Evolutionary conservation across 192 early-diverging fungal species (phyloP).

Genomic region (Spinellus fusiger): DNA sequence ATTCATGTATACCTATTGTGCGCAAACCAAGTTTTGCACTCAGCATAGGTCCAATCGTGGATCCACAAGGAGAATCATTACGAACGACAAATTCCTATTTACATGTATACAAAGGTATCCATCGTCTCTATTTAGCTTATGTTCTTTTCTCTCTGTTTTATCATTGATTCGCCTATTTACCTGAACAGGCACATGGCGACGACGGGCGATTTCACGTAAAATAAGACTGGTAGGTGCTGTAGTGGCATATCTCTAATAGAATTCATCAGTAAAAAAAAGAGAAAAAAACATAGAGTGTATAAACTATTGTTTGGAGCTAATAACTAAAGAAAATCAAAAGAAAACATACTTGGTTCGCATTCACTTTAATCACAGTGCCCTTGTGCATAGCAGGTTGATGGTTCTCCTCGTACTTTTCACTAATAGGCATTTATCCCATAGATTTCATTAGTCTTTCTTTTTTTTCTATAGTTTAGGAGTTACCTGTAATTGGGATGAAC

Average conservation of each 20-base stretch:
- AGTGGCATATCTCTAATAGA: conserved; percentile 61
- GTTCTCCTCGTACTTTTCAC: conserved; percentile 90
- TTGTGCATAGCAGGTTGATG: conserved; percentile 89
- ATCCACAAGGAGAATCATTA: conserved; percentile 93
- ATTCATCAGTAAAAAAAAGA: not conserved
- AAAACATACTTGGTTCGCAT: conserved; percentile 80
- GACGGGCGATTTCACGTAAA: conserved; percentile 71
- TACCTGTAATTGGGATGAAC: conserved; percentile 79
- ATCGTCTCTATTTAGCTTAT: not conserved
- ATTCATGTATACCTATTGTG: conserved; percentile 68
- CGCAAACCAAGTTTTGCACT: conserved; percentile 91
- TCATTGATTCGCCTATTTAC: not conserved
- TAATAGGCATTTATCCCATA: not conserved
- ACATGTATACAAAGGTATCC: not conserved
- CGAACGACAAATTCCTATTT: conserved; percentile 72
- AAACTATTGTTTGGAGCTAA: not conserved
- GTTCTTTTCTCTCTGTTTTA: not conserved
- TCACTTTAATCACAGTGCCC: conserved; percentile 94
- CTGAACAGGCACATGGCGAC: conserved; percentile 74
- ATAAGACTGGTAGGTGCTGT: conserved; percentile 68
- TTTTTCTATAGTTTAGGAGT: not conserved
- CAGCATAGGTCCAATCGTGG: conserved; percentile 96
- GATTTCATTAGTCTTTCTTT: not conserved
- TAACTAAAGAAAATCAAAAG: not conserved
- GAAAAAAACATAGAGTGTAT: not conserved